Evolutionary conservation across 164 flowering plant genomes (phyloP), one percentile per base, ranked within the genome.

Genomic region (Piper betle): DNA sequence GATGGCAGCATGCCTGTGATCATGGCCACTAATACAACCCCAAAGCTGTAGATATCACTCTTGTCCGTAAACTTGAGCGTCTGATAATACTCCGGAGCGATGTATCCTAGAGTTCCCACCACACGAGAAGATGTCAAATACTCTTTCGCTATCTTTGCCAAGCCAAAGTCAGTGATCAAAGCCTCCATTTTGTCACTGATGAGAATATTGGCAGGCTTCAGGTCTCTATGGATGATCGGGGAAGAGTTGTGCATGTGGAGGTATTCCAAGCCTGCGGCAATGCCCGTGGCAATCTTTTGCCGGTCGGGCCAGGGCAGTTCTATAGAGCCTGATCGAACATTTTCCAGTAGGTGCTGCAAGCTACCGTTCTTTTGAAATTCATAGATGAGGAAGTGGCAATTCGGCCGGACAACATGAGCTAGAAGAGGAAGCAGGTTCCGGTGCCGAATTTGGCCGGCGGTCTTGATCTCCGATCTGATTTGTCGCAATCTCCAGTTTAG

Each of bases 341-440:
- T 19, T 9, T 41, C 68, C 59, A 92, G 33, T 4, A 64, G 13
- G 40, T 87, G 91, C 20, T 87, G 88, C 41, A 92, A 66, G 71
- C 98, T 92, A 0, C 96, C 98, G 50, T 92, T 92, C 67, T 85
- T 87, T 96, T 89, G 87, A 76, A 52, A 84, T 61, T 92, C 97
- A 33, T 88, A 92, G 6, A 92, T 81, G 12, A 88, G 79, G 64
- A 62, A 85, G 68, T 92, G 95, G 50, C 91, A 85, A 48, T 83
- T 83, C 0, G 89, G 84, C 4, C 89, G 68, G 8, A 80, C 39
- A 6, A 87, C 73, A 63, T 87, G 91, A 52, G 93, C 98, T 6
- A 88, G 52, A n/a, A 88, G 69, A 16, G 98, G 78, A 25, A 92
- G 84, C 9, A 92, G 66, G 58, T 92, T 92, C 52, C 88, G 72